Evolutionary conservation across 2,329 filamentous ascomycete species (phyloP).

Genomic region (Lithohypha guttulata): DNA sequence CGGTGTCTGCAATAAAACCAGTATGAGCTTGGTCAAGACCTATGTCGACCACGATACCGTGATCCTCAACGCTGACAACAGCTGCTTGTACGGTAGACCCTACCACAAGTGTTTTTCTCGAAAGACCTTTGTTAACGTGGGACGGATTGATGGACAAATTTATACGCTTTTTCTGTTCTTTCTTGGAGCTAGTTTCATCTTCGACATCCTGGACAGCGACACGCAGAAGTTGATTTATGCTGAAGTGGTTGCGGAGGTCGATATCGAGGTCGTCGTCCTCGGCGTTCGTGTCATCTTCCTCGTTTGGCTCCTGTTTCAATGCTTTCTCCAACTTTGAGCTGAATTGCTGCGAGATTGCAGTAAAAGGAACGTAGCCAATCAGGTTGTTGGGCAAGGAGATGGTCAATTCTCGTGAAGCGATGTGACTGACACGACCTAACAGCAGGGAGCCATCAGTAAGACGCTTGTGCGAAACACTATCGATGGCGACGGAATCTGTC

Average conservation of each 20-base stretch:
- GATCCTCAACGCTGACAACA: conserved; percentile 85
- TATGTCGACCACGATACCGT: conserved; percentile 87
- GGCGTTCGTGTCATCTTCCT: conserved; percentile 36
- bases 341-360: conserved; percentile 74
- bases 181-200: conserved; percentile 39
- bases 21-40: conserved; percentile 60
- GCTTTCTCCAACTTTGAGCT: conserved; percentile 63
- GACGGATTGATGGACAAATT: conserved; percentile 75
- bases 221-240: conserved; percentile 76
- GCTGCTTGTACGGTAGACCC: conserved; percentile 78
- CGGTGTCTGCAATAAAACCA: conserved; percentile 77
- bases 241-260: conserved; percentile 65
- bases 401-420: conserved; percentile 68
- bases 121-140: conserved; percentile 65
- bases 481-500: conserved; percentile 51
- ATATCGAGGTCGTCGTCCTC: conserved; percentile 46
- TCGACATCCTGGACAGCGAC: conserved; percentile 70
- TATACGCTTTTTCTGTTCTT: conserved; percentile 67
- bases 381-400: conserved; percentile 88
- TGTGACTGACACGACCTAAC: conserved; percentile 72
- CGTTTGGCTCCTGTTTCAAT: conserved; percentile 48
- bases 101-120: conserved; percentile 59
- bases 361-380: conserved; percentile 77
- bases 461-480: conserved; percentile 84
- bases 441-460: conserved; percentile 76